Percentiles rank a stretch among this genome's conserved stretches.
Conservation (phyloP, 345 rosid species). For the Anastatica hierochuntica region DNA sequence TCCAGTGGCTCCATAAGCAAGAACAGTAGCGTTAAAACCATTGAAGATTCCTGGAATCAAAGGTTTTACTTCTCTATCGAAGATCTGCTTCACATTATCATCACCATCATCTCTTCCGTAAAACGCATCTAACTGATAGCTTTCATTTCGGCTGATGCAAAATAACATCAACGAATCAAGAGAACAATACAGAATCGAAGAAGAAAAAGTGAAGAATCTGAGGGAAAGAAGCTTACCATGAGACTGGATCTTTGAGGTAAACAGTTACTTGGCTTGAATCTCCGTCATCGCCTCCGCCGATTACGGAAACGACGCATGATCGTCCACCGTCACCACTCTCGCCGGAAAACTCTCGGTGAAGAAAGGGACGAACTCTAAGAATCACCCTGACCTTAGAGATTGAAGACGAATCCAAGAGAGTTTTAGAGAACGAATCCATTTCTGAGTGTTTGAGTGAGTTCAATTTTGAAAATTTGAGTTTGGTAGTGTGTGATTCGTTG, state of each 20-base stretch:
- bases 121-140: slow-evolving; percentile 71
- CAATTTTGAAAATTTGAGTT: background rate
- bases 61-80: slow-evolving; percentile 57
- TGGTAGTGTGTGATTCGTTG: too few species aligned
- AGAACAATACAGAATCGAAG: background rate
- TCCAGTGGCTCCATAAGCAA: slow-evolving; percentile 93
- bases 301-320: slow-evolving; percentile 46
- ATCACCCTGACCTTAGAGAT: slow-evolving; percentile 51
- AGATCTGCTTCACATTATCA: slow-evolving; percentile 52
- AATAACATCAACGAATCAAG: background rate
- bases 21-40: slow-evolving; percentile 71
- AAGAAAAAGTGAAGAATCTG: background rate
- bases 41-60: slow-evolving; percentile 52
- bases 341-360: slow-evolving; percentile 38
- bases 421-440: slow-evolving; percentile 15
- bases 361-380: slow-evolving; percentile 65
- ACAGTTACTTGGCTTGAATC: slow-evolving; percentile 47
- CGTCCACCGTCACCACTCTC: slow-evolving; percentile 10
- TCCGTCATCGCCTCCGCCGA: slow-evolving; percentile 19
- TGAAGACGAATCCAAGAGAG: slow-evolving; percentile 17
- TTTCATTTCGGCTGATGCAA: slow-evolving; percentile 54
- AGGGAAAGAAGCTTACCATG: slow-evolving; percentile 64
- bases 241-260: slow-evolving; percentile 53
- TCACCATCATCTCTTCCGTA: slow-evolving; percentile 49
- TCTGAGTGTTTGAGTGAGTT: background rate